Evolutionary conservation across 2,329 filamentous ascomycete species (phyloP).

Genomic region (Aspergillus hiratsukae): DNA sequence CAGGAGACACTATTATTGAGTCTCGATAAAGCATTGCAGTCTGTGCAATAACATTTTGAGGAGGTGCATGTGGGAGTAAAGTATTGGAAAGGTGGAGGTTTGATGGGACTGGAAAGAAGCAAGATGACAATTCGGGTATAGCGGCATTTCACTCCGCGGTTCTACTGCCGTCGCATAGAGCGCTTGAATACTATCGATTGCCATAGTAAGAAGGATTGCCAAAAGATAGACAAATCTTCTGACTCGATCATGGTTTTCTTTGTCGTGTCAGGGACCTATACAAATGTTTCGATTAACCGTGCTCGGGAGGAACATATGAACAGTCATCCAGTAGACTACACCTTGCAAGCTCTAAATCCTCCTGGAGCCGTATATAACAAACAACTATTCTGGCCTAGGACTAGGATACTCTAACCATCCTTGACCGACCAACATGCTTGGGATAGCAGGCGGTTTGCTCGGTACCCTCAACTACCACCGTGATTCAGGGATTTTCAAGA

Average conservation of each 20-base stretch:
- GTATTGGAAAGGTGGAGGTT: not conserved
- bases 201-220: not conserved
- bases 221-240: not conserved
- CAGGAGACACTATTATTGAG: not conserved
- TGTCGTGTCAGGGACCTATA: not conserved
- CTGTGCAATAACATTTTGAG: not conserved
- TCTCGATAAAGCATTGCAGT: not conserved
- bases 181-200: not conserved
- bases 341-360: not conserved
- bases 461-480: not conserved
- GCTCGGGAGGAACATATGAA: not conserved
- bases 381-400: not conserved
- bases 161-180: not conserved
- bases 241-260: not conserved
- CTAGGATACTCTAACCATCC: not conserved
- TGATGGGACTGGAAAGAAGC: too few species aligned
- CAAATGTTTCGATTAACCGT: not conserved
- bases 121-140: not conserved
- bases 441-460: not conserved
- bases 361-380: not conserved
- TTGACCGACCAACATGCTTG: not conserved
- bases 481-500: slow-evolving; percentile 30
- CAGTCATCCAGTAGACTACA: not conserved
- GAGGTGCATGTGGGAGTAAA: not conserved
- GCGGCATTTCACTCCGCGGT: not conserved